Conservation (phyloP, 2,329 filamentous ascomycete genomes). For the Aspergillus vadensis region DNA sequence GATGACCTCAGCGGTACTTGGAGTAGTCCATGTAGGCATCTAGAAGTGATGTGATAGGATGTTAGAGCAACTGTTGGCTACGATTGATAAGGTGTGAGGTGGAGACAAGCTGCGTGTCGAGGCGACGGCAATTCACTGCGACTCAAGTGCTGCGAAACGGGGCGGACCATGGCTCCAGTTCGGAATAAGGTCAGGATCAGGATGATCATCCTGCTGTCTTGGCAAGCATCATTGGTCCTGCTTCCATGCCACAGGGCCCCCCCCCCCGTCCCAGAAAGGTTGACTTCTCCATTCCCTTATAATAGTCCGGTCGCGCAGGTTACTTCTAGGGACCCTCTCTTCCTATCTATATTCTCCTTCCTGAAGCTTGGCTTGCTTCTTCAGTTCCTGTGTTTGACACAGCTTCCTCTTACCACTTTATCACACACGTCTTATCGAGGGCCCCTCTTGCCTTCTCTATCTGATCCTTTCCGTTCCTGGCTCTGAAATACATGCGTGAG, state of each 20-base stretch:
- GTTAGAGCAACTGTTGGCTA: neutral
- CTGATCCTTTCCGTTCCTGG: conserved; percentile 16
- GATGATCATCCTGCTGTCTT: conserved; percentile 17
- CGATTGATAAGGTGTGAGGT: conserved; percentile 4
- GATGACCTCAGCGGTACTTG: neutral
- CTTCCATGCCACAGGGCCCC: conserved; percentile 11
- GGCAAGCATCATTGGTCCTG: conserved; percentile 17
- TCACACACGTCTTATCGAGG: neutral
- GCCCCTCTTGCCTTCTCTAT: conserved; percentile 2
- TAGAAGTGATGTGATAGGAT: neutral
- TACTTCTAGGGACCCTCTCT: neutral
- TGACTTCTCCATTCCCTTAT: neutral
- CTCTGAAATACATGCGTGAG: conserved; percentile 42
- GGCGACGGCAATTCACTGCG: neutral
- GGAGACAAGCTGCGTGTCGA: neutral
- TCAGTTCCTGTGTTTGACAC: conserved; percentile 6
- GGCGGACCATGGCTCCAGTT: conserved; percentile 8
- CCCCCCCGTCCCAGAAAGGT: neutral
- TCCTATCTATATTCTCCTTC: conserved; percentile 7
- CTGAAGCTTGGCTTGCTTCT: conserved; percentile 22
- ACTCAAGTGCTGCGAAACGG: neutral
- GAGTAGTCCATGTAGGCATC: neutral
- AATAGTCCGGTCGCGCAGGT: conserved; percentile 11
- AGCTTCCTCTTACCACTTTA: conserved; percentile 6
- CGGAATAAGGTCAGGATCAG: neutral